A percentile compares a stretch with the other conserved stretches of the same genome.
phyloP scores from a whole-genome alignment of 345 rosid genomes.

The Psidium guajava region DNA sequence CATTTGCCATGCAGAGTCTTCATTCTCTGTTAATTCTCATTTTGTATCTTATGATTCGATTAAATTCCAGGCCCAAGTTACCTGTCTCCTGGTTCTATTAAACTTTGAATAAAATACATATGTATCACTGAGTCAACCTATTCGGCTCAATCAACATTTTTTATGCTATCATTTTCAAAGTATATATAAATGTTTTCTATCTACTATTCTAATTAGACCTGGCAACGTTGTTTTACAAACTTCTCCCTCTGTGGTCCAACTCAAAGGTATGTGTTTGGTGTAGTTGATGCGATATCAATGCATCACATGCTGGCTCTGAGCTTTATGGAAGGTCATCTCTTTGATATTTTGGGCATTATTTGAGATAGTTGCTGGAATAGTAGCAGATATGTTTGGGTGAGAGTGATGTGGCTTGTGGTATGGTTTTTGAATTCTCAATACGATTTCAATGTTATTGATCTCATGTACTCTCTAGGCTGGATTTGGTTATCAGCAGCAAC shows the following conservation, averaged over 20 bases:
- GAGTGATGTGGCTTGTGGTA: not conserved
- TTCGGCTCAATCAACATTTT: not conserved
- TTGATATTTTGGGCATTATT: not conserved
- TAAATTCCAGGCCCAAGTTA: not conserved
- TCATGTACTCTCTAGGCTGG: constrained; percentile 31
- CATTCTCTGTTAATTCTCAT: not conserved
- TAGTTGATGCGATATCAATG: not conserved
- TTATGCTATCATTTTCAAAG: not conserved
- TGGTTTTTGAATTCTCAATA: not conserved
- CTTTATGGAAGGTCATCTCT: not conserved
- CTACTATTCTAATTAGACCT: not conserved
- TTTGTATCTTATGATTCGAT: not conserved
- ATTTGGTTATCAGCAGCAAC: constrained; percentile 80
- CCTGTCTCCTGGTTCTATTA: not conserved
- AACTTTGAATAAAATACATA: not conserved
- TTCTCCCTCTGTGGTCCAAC: not conserved
- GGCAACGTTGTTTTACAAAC: not conserved
- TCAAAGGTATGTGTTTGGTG: not conserved
- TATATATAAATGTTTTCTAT: not conserved
- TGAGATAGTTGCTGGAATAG: not conserved
- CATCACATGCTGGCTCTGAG: not conserved
- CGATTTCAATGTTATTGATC: not conserved
- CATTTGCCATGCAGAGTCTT: not conserved
- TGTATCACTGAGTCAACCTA: not conserved
- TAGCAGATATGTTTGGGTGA: not conserved